These are phyloP conservation scores for Cafeteria roenbergensis DNA, from an alignment of 108 stramenopile species.

Conservation along the genomic window DNA sequence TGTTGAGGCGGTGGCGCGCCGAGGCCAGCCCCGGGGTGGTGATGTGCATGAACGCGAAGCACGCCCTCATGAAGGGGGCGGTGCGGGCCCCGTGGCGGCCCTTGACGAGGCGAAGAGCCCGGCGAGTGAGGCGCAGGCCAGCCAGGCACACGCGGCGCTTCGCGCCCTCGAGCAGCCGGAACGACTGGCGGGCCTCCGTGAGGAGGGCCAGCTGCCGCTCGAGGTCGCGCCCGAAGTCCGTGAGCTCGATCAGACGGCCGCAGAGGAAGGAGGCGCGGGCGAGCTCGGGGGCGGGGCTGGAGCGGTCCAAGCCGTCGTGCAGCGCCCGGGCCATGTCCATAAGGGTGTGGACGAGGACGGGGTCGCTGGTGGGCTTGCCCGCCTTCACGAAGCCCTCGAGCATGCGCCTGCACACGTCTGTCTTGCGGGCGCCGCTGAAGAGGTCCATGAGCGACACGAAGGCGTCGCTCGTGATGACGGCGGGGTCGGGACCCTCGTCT, in stretches of 20 bases:
- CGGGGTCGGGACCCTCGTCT: too few species aligned
- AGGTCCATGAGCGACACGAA: too few species aligned
- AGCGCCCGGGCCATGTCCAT: constrained; percentile 17
- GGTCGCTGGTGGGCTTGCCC: not conserved
- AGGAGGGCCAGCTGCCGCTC: constrained; percentile 20
- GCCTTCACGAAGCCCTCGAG: not conserved
- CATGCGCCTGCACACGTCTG: too few species aligned
- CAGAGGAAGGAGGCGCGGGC: too few species aligned
- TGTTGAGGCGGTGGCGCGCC: not conserved
- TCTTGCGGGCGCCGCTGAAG: too few species aligned
- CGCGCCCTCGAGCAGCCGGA: not conserved
- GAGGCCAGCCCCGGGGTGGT: constrained; percentile 5
- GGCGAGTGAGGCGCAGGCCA: not conserved
- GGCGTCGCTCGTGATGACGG: too few species aligned
- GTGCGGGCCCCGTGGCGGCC: constrained; percentile 9
- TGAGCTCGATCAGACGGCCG: too few species aligned
- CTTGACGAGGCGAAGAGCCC: not conserved
- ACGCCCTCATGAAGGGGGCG: constrained; percentile 15
- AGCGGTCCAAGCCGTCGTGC: constrained; percentile 16
- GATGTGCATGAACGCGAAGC: constrained; percentile 19
- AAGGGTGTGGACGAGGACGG: constrained; percentile 17
- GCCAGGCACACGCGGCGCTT: constrained; percentile 1
- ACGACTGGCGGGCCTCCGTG: constrained; percentile 11
- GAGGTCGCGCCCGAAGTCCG: constrained; percentile 23
- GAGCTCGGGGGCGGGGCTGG: too few species aligned